These are phyloP conservation scores for Pterulicium gracile DNA, from an alignment of 1,284 basidiomycete species.

Conservation along the genomic window DNA sequence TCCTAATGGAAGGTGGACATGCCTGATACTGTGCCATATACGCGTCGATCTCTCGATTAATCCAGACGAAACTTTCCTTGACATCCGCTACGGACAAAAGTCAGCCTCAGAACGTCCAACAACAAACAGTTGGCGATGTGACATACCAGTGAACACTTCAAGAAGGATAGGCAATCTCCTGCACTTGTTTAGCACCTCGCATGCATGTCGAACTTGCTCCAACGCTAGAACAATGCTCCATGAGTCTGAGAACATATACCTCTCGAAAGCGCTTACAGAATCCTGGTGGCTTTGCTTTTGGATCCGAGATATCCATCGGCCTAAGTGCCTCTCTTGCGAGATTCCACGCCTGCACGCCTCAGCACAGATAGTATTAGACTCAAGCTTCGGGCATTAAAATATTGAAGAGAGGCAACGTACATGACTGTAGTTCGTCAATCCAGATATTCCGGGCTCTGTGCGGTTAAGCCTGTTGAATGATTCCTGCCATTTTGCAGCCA, in stretches of 20 bases:
- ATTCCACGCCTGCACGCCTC: slow-evolving; percentile 7
- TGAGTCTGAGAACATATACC: no score
- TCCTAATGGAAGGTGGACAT: no score
- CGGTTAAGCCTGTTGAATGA: slow-evolving; percentile 56
- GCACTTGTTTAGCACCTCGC: slow-evolving; percentile 42
- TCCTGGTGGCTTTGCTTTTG: background rate
- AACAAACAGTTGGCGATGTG: background rate
- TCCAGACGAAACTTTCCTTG: slow-evolving; percentile 43
- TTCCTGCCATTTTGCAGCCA: slow-evolving; percentile 63
- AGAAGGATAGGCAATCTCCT: slow-evolving; percentile 49
- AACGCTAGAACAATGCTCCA: slow-evolving; percentile 26
- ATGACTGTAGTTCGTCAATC: slow-evolving; percentile 54
- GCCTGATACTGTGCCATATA: slow-evolving; percentile 55
- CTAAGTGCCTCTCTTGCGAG: background rate
- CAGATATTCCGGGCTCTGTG: slow-evolving; percentile 49
- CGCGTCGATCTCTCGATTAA: slow-evolving; percentile 45
- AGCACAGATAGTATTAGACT: background rate
- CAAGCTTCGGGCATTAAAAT: no score
- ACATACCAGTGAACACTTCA: slow-evolving; percentile 56
- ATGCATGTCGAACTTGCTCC: slow-evolving; percentile 36
- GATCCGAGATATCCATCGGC: background rate
- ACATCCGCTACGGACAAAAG: slow-evolving; percentile 42
- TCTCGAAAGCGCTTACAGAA: background rate
- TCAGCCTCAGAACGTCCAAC: slow-evolving; percentile 4
- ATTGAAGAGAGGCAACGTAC: slow-evolving; percentile 33